A percentile compares a stretch with the other conserved stretches of the same genome.
These are phyloP conservation scores for Backusella morwellensis DNA, from an alignment of 192 early-diverging fungal species.

Conservation along the genomic window DNA sequence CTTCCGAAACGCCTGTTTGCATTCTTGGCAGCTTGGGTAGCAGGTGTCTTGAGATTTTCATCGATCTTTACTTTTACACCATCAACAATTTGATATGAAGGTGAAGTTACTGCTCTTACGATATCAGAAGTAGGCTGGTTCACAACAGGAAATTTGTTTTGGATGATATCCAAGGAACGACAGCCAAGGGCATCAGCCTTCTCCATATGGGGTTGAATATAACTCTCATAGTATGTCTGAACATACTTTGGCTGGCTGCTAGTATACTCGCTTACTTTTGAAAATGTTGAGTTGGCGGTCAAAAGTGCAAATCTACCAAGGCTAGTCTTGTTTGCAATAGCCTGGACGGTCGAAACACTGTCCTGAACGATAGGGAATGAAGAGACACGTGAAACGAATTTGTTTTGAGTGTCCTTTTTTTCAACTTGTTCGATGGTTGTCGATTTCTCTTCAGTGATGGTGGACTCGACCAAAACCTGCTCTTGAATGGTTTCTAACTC, in stretches of 20 bases:
- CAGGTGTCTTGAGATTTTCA: constrained; percentile 24
- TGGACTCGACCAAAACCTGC: background rate
- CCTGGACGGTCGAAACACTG: constrained; percentile 24
- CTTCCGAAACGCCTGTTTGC: constrained; percentile 26
- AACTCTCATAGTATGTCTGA: constrained; percentile 35
- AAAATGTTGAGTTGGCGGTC: constrained; percentile 25
- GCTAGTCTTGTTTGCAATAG: constrained; percentile 24
- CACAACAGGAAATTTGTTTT: constrained; percentile 62
- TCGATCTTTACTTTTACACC: constrained; percentile 31
- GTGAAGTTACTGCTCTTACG: constrained; percentile 51
- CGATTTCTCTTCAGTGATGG: background rate
- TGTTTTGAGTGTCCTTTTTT: background rate
- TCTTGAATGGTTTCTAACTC: background rate
- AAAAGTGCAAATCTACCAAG: constrained; percentile 34
- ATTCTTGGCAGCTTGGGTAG: constrained; percentile 49
- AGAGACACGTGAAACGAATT: constrained; percentile 34
- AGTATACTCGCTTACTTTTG: constrained; percentile 25
- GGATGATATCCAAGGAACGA: constrained; percentile 63
- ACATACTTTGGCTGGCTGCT: constrained; percentile 27
- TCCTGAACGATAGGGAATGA: constrained; percentile 36
- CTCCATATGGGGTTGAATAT: constrained; percentile 57
- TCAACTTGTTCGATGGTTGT: background rate
- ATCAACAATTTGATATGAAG: constrained; percentile 51
- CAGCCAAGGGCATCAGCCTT: constrained; percentile 62
- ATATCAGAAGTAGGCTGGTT: constrained; percentile 62